These are phyloP conservation scores for Fistulifera pelliculosa DNA, from an alignment of 108 stramenopile genomes.

Conservation along the genomic window DNA sequence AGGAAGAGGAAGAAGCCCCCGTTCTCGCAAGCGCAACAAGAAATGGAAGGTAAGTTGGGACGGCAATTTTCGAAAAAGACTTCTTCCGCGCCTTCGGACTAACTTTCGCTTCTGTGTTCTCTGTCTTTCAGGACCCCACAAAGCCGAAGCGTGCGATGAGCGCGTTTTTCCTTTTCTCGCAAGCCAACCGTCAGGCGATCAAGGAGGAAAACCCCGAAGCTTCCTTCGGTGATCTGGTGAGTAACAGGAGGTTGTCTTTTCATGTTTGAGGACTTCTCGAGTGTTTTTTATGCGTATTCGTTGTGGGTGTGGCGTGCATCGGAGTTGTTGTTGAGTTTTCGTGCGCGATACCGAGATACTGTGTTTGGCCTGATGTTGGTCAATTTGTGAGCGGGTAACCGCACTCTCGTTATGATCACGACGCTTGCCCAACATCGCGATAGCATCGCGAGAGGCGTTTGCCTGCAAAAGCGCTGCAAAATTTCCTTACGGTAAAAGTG, in stretches of 20 bases:
- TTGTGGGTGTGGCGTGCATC: constrained; percentile 8
- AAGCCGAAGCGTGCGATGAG: constrained; percentile 79
- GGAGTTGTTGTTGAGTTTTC: constrained; percentile 12
- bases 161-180: constrained; percentile 78
- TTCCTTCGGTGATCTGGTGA: constrained; percentile 76
- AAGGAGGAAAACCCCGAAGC: constrained; percentile 68
- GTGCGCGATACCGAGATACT: constrained; percentile 12
- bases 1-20: constrained; percentile 23
- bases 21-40: constrained; percentile 13
- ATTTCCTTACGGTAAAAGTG: constrained; percentile 8
- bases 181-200: constrained; percentile 53
- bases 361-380: too few relatives aligned
- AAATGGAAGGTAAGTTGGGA: constrained; percentile 10
- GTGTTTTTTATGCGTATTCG: constrained; percentile 12
- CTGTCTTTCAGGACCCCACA: constrained; percentile 44
- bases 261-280: constrained; percentile 6
- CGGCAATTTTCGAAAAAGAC: not conserved
- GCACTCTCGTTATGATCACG: too few relatives aligned
- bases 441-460: constrained; percentile 11
- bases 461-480: constrained; percentile 10
- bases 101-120: not conserved
- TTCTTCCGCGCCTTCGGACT: not conserved
- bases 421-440: constrained; percentile 2
- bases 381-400: too few relatives aligned
- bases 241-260: constrained; percentile 21